Evolutionary conservation across 495 filamentous ascomycete species (phyloP).

Genomic region (Trichoderma reesei): DNA sequence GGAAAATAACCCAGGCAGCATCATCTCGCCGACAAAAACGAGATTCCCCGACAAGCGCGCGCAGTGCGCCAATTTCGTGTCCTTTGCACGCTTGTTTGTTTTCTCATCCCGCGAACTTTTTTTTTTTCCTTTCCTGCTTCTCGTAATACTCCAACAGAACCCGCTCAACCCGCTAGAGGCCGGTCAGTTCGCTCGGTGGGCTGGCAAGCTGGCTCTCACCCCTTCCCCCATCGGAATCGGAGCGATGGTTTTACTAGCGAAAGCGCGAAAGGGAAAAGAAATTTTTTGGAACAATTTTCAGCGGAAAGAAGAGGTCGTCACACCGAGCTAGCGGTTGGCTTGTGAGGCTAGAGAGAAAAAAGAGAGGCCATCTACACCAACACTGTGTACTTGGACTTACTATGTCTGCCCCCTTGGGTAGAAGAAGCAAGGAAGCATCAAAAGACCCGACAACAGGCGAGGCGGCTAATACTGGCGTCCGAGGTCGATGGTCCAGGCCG

Average conservation of each 20-base stretch:
- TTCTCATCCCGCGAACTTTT: too few species aligned
- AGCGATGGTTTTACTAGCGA: slow-evolving; percentile 1
- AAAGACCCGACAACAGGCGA: neutral
- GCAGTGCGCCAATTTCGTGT: neutral
- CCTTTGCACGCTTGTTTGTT: neutral
- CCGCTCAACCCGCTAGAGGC: neutral
- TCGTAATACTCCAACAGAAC: too few species aligned
- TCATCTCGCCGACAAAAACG: neutral
- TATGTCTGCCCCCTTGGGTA: neutral
- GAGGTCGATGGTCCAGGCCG: neutral
- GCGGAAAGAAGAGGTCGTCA: neutral
- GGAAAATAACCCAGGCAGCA: too few species aligned
- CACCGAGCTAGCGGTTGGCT: neutral
- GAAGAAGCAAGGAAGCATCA: neutral
- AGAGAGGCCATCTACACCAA: neutral
- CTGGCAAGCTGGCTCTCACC: too few species aligned
- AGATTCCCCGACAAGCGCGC: neutral
- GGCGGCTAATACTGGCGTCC: neutral
- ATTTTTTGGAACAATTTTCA: neutral
- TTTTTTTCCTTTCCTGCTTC: neutral
- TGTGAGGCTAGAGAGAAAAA: neutral
- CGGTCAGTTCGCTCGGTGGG: neutral
- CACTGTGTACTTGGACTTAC: slow-evolving; percentile 1
- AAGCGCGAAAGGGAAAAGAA: neutral
- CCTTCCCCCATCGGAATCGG: slow-evolving; percentile 5